Base-by-base conservation (phyloP, 495 filamentous ascomycete genomes). In the Trichoderma reesei region DNA sequence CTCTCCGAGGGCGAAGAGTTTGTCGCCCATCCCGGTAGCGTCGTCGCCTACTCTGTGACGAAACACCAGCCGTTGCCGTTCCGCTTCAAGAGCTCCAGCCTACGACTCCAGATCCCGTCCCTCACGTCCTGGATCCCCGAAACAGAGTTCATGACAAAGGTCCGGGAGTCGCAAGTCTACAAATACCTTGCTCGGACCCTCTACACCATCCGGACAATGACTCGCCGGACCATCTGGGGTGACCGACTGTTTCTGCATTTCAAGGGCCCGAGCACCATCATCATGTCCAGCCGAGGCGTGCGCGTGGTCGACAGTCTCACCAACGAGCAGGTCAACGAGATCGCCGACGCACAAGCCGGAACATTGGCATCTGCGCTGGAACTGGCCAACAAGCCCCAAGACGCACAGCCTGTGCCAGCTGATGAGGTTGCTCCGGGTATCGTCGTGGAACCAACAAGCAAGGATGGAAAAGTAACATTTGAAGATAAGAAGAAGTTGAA, bases 241-340 rank as follows among this genome's bases (percentile, higher is more conserved):
- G 94, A 98, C 73, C 77, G 93, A 67, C 79, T 97, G 14, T 98
- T 98, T 71, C 77, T 98, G 31, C 87, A 89, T 68, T 96, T 98
- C 69, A 81, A 87, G 33, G 94, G 94, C 0, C 94, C 94, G 26
- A 84, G 82, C 3, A 96, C 87, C 4, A 80, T 98, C 41, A 79
- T 98, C 31, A 74, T 98, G 68, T 94, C 96, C 69, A 91, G 90
- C 33, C 85, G 92, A 20, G 90, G 86, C 7, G 81, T 88, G 10
- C 77, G 88, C 1, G 75, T 96, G 20, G 83, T 84, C 56, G 94
- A 98, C 68, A 82, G 90, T 6, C 74, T 98, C 61, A 87, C 84
- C 18, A 76, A 77, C 11, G 81, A 83, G 16, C 89, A 98, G 63
- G 83, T 96, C 63, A 91, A 92, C 65, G 94, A 97, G 75, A 84